Percentiles rank a stretch among this genome's conserved stretches.
These are phyloP conservation scores for Straminergon stramineum DNA, from an alignment of 225 moss, liverwort and hornwort species.

Conservation along the genomic window DNA sequence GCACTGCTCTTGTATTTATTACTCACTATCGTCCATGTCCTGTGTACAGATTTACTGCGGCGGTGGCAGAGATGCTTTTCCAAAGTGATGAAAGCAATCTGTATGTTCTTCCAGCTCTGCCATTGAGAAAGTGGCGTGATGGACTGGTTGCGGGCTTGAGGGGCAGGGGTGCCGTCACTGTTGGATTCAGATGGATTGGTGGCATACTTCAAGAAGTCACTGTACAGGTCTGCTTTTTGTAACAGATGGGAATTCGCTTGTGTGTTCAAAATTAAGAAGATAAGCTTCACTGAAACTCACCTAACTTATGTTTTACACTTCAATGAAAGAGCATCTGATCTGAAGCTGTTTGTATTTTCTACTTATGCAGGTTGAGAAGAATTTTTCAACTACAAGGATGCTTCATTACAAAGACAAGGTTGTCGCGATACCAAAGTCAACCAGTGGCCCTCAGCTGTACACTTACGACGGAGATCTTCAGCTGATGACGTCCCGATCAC, in stretches of 20 bases:
- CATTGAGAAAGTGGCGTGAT: constrained; percentile 49
- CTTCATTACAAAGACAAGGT: constrained; percentile 52
- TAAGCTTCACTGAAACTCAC: neutral
- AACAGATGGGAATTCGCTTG: neutral
- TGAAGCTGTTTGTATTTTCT: neutral
- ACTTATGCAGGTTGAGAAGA: constrained; percentile 36
- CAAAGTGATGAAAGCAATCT: constrained; percentile 75
- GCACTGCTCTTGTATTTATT: neutral
- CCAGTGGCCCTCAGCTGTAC: constrained; percentile 28
- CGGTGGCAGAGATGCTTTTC: constrained; percentile 83
- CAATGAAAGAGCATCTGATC: neutral
- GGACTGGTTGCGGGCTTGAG: constrained; percentile 66
- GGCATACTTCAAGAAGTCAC: constrained; percentile 55
- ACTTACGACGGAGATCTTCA: constrained; percentile 44
- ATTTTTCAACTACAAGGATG: constrained; percentile 28
- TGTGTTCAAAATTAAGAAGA: neutral
- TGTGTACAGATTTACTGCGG: constrained; percentile 70
- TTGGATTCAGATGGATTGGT: constrained; percentile 60
- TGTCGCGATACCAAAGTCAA: constrained; percentile 40
- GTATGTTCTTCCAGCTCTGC: constrained; percentile 83
- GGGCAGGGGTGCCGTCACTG: constrained; percentile 73
- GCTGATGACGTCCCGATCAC: constrained; percentile 22
- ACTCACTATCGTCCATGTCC: neutral
- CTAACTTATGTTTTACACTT: neutral
- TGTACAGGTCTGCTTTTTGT: constrained; percentile 23